phyloP scores from a whole-genome alignment of 331 rosid genomes.

The Telfairia occidentalis region DNA sequence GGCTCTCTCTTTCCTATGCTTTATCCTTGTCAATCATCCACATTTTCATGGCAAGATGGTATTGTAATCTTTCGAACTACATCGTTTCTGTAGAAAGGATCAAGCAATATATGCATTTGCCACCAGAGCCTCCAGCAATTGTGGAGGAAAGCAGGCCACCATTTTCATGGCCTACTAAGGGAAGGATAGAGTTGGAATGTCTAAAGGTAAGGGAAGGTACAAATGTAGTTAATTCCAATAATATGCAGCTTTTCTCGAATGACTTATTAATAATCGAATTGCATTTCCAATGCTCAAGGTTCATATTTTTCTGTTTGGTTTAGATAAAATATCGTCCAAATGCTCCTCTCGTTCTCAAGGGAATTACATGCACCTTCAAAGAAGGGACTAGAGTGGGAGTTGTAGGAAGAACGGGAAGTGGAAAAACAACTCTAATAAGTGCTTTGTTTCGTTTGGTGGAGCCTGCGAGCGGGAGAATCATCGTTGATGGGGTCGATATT shows the following conservation, averaged over 20 bases:
- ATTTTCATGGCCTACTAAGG: slow-evolving; percentile 69
- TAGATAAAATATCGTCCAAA: slow-evolving; percentile 59
- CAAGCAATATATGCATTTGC: slow-evolving; percentile 67
- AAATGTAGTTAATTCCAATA: not conserved
- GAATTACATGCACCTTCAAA: slow-evolving; percentile 53
- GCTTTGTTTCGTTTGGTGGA: slow-evolving; percentile 79
- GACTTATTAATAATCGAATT: not conserved
- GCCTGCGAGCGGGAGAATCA: slow-evolving; percentile 48
- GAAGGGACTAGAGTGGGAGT: slow-evolving; percentile 75
- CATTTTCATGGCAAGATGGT: slow-evolving; percentile 34
- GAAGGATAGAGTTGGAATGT: slow-evolving; percentile 54
- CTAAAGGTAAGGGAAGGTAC: slow-evolving; percentile 28
- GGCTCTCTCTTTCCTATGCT: slow-evolving; percentile 82
- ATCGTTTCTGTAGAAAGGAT: slow-evolving; percentile 71
- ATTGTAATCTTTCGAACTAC: slow-evolving; percentile 45
- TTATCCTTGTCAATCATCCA: slow-evolving; percentile 31
- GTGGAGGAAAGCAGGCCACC: slow-evolving; percentile 51
- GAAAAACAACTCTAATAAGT: slow-evolving; percentile 71
- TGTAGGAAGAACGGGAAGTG: slow-evolving; percentile 91
- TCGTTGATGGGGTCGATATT: slow-evolving; percentile 52
- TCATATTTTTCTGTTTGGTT: not conserved
- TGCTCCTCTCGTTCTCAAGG: slow-evolving; percentile 55
- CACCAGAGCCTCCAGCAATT: slow-evolving; percentile 58
- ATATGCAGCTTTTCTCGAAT: not conserved
- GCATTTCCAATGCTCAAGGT: not conserved